Conservation (phyloP, 2,329 filamentous ascomycete species). For the Trichoderma koningiopsis region DNA sequence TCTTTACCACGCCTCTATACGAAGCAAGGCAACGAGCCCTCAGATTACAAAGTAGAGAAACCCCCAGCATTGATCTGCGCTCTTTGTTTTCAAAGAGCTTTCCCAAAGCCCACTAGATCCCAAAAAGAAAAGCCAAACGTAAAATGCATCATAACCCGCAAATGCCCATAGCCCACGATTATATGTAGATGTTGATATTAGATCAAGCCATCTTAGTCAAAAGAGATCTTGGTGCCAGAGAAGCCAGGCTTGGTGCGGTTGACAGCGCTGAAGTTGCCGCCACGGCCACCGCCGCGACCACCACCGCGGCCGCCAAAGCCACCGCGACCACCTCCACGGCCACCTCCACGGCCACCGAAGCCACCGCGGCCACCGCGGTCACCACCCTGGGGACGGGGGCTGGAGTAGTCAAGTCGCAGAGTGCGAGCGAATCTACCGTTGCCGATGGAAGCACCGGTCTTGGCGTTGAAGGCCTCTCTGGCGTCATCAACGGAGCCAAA, state of each 20-base stretch:
- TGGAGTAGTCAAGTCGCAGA: constrained; percentile 81
- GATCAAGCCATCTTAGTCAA: constrained; percentile 47
- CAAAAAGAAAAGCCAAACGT: constrained; percentile 41
- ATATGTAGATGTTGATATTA: constrained; percentile 41
- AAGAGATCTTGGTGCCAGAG: constrained; percentile 78
- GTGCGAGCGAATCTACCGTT: constrained; percentile 69
- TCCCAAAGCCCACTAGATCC: constrained; percentile 56
- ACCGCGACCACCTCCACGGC: constrained; percentile 55
- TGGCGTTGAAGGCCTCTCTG: constrained; percentile 68
- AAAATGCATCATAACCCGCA: constrained; percentile 58
- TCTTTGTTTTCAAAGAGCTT: constrained; percentile 45
- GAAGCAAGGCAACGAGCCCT: constrained; percentile 42
- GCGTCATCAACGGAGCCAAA: constrained; percentile 83
- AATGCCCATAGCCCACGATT: constrained; percentile 46
- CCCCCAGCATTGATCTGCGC: constrained; percentile 61
- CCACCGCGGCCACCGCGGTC: constrained; percentile 47
- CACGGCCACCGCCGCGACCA: constrained; percentile 49
- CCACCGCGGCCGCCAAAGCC: constrained; percentile 55
- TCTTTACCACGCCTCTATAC: constrained; percentile 24
- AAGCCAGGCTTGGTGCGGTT: constrained; percentile 45
- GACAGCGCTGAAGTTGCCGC: constrained; percentile 56
- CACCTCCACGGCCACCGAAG: constrained; percentile 53
- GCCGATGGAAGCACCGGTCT: constrained; percentile 67
- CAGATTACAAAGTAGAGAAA: constrained; percentile 44
- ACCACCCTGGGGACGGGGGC: constrained; percentile 62